Conservation (phyloP, 768 basidiomycete species). For the Boletus fagicola region DNA sequence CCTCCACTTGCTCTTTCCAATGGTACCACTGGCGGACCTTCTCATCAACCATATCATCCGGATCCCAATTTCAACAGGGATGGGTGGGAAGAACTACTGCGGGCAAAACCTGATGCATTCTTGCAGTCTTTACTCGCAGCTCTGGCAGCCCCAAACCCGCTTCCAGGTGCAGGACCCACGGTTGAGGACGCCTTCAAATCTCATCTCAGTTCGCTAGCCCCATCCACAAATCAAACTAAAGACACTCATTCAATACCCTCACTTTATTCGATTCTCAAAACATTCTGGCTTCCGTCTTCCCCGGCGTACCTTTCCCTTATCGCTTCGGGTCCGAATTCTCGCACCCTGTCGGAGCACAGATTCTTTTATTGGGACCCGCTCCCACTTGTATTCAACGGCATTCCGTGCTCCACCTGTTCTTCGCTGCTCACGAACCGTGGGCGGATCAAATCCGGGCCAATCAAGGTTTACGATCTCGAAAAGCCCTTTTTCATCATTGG, state of each 20-base stretch:
- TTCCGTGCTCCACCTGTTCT: slow-evolving; percentile 67
- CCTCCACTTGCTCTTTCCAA: slow-evolving; percentile 36
- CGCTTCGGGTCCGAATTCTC: slow-evolving; percentile 63
- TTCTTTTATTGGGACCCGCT: slow-evolving; percentile 90
- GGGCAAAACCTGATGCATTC: slow-evolving; percentile 56
- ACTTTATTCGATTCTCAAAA: slow-evolving; percentile 74
- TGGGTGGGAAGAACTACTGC: slow-evolving; percentile 63
- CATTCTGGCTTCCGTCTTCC: slow-evolving; percentile 81
- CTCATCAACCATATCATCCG: slow-evolving; percentile 33
- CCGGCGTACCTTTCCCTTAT: slow-evolving; percentile 76
- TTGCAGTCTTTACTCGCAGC: slow-evolving; percentile 55
- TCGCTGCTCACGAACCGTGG: slow-evolving; percentile 63
- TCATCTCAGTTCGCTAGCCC: slow-evolving; percentile 64
- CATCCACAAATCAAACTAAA: slow-evolving; percentile 43
- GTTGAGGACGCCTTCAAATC: slow-evolving; percentile 80
- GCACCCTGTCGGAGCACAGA: slow-evolving; percentile 68
- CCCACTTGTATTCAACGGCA: slow-evolving; percentile 79
- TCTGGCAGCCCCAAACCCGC: slow-evolving; percentile 61
- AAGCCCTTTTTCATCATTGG: slow-evolving; percentile 82
- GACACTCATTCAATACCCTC: slow-evolving; percentile 58
- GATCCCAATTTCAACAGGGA: slow-evolving; percentile 57
- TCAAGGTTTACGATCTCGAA: slow-evolving; percentile 78
- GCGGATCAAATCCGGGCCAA: slow-evolving; percentile 68
- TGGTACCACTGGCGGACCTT: slow-evolving; percentile 12
- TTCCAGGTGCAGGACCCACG: slow-evolving; percentile 56